phyloP scores from a whole-genome alignment of 768 basidiomycete species.

The Favolaschia claudopus region DNA sequence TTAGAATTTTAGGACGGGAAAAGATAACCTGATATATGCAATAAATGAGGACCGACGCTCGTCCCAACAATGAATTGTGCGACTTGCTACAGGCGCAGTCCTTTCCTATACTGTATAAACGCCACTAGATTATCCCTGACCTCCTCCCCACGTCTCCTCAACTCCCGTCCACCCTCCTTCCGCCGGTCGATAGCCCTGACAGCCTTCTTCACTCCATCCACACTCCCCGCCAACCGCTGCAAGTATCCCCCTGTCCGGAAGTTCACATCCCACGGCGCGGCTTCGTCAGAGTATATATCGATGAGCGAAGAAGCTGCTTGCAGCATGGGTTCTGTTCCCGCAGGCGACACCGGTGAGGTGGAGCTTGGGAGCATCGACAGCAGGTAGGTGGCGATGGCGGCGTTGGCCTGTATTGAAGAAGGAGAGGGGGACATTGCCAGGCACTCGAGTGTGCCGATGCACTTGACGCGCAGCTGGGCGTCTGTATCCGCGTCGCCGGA shows the following conservation, averaged over 20 bases:
- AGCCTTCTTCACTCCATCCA: slow-evolving; percentile 68
- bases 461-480: slow-evolving; percentile 69
- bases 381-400: slow-evolving; percentile 73
- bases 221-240: slow-evolving; percentile 59
- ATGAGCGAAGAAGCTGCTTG: slow-evolving; percentile 85
- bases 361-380: slow-evolving; percentile 66
- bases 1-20: too few relatives aligned
- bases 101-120: slow-evolving; percentile 77
- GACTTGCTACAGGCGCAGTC: slow-evolving; percentile 50
- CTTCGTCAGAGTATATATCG: slow-evolving; percentile 94
- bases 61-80: too few relatives aligned
- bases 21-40: too few relatives aligned
- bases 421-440: slow-evolving; percentile 76
- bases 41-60: too few relatives aligned
- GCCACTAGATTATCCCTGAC: slow-evolving; percentile 78
- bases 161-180: slow-evolving; percentile 70
- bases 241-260: slow-evolving; percentile 72
- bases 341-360: slow-evolving; percentile 45
- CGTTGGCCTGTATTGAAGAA: slow-evolving; percentile 69
- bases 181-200: slow-evolving; percentile 72
- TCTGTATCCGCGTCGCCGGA: slow-evolving; percentile 61
- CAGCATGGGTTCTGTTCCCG: slow-evolving; percentile 73
- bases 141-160: slow-evolving; percentile 76
- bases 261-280: slow-evolving; percentile 78
- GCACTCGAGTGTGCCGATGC: slow-evolving; percentile 86